A percentile compares a stretch with the other conserved stretches of the same genome.
These are phyloP conservation scores for Parachlorella kessleri DNA, from an alignment of 139 green algal genomes.

Conservation along the genomic window DNA sequence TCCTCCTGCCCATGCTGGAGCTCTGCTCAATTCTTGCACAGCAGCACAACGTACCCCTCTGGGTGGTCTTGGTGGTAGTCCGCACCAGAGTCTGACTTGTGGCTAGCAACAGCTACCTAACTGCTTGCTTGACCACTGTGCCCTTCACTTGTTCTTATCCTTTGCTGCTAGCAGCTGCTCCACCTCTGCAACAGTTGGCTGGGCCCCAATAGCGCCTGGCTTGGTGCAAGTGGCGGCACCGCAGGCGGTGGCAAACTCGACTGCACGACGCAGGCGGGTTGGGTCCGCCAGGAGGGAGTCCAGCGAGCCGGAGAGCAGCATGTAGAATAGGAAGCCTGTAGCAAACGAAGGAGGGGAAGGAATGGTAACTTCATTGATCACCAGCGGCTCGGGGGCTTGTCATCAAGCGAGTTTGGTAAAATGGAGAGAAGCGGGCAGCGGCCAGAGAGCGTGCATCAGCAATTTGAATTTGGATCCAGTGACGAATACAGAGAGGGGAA, in stretches of 20 bases:
- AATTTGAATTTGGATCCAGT: no score
- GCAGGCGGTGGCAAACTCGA: constrained; percentile 66
- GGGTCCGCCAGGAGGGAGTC: constrained; percentile 55
- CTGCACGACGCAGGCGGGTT: constrained; percentile 43
- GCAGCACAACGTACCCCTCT: no score
- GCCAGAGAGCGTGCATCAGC: no score
- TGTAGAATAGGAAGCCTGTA: constrained; percentile 34
- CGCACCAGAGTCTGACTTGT: no score
- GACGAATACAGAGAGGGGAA: no score
- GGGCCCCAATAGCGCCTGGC: constrained; percentile 75
- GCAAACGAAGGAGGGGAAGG: neutral
- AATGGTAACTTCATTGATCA: neutral
- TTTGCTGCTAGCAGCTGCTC: constrained; percentile 49
- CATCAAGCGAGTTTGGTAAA: neutral
- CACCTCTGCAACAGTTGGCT: constrained; percentile 68
- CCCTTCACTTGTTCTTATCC: no score
- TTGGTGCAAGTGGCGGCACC: constrained; percentile 69
- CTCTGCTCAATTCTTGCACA: no score
- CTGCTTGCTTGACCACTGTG: no score
- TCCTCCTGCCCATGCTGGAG: no score
- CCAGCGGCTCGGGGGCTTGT: neutral
- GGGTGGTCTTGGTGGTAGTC: no score
- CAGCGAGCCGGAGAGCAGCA: constrained; percentile 64
- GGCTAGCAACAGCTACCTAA: no score
- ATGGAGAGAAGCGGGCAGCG: no score